phyloP scores from a whole-genome alignment of 1,284 basidiomycete genomes.

The Cryptococcus depauperatus region DNA sequence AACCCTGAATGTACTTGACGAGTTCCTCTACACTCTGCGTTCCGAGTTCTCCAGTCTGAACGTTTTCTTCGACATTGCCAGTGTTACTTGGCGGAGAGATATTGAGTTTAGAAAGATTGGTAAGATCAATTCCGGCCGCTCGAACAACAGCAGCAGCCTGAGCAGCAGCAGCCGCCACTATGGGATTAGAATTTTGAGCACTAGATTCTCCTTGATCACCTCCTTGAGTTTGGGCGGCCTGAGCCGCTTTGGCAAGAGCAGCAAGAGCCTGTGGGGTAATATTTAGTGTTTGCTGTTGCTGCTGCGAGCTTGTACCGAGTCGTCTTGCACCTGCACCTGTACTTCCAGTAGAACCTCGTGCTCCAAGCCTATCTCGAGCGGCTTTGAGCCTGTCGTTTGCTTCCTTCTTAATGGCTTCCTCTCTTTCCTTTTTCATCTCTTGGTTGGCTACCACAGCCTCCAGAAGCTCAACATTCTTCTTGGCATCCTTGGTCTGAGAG shows the following conservation, averaged over 20 bases:
- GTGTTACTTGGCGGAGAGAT: not conserved
- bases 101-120: too few species aligned
- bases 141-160: conserved; percentile 8
- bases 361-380: conserved; percentile 25
- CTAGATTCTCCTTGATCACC: conserved; percentile 8
- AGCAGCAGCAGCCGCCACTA: conserved; percentile 13
- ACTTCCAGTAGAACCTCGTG: conserved; percentile 2
- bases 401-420: conserved; percentile 35
- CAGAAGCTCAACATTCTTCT: conserved; percentile 45
- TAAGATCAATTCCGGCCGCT: conserved; percentile 3
- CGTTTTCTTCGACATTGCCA: not conserved
- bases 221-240: conserved; percentile 8
- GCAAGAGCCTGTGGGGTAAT: conserved; percentile 10
- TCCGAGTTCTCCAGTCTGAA: conserved; percentile 34
- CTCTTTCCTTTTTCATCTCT: conserved; percentile 38
- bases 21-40: conserved; percentile 45
- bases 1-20: conserved; percentile 46
- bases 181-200: conserved; percentile 9
- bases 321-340: conserved; percentile 3
- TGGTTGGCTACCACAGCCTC: conserved; percentile 40
- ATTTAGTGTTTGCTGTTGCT: conserved; percentile 5
- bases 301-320: conserved; percentile 4
- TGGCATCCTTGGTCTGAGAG: conserved; percentile 45
- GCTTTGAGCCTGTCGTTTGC: conserved; percentile 31
- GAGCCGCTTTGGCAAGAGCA: conserved; percentile 9